These are phyloP conservation scores for Phytophthora quininea DNA, from an alignment of 352 stramenopile species.

Conservation along the genomic window DNA sequence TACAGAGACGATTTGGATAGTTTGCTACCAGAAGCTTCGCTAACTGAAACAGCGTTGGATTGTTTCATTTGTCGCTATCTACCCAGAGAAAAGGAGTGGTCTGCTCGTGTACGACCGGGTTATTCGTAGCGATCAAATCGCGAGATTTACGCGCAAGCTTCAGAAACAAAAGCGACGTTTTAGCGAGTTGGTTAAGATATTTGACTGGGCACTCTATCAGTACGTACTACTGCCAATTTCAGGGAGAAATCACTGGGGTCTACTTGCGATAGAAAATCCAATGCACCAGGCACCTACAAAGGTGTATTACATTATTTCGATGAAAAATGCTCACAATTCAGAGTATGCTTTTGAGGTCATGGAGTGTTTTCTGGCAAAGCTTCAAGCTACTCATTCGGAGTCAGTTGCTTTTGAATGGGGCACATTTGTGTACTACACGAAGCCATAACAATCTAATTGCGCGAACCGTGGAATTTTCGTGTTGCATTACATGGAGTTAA, in stretches of 20 bases:
- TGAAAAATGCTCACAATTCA: slow-evolving; percentile 1
- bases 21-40: not conserved
- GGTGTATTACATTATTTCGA: slow-evolving; percentile 2
- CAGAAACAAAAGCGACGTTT: not conserved
- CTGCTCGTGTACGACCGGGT: not conserved
- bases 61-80: slow-evolving; percentile 4
- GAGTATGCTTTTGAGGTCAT: not conserved
- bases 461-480: not conserved
- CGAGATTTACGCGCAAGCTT: not conserved
- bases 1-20: not conserved
- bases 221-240: not conserved
- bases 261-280: not conserved
- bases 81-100: not conserved
- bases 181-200: not conserved
- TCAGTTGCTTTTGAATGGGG: not conserved
- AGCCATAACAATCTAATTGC: not conserved
- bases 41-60: not conserved
- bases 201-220: not conserved
- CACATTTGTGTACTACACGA: not conserved
- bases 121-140: not conserved
- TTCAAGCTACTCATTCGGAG: too few relatives aligned
- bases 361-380: not conserved
- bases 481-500: not conserved
- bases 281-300: not conserved
- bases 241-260: slow-evolving; percentile 4